Evolutionary conservation across 306 rosid genomes (phyloP), one percentile per base, ranked within the genome.

Genomic region (Fagus sylvatica): DNA sequence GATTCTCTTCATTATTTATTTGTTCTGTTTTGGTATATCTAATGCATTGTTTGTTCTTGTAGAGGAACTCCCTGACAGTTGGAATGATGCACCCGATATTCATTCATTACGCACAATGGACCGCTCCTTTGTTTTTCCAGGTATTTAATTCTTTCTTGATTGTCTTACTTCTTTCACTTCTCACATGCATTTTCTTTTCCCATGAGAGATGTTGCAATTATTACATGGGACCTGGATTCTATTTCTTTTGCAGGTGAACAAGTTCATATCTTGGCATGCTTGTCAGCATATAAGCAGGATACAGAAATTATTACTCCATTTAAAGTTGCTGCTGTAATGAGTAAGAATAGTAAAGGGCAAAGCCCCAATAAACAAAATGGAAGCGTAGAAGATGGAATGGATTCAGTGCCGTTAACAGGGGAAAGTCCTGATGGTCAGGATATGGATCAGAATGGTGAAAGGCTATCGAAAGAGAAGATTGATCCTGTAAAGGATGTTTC

Each of bases 81-180:
- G 98, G 99, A 83, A 79, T 77, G 73, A 82, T 55, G 90, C 89
- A 36, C 81, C 94, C 19, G 97, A 91, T 81, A 84, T 95, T 76
- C 87, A 87, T 59, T 91, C 98, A 28, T 75, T 95, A 73, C 72
- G 84, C 74, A 54, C 82, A 69, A 84, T 88, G 75, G 99, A 91
- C 37, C 97, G 98, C 53, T 82, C 97, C 49, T 95, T 93, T 87
- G 91, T 95, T 76, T 87, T 95, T 75, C 98, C 97, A 48, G 99
- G 99, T 95, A 89, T 77, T 75, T 87, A 32, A 74, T 78, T 53
- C 53, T 60, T 55, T 84, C 78, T 76, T 76, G 53, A 43, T 46
- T 81, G 65, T 67, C 66, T 40, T 37, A 57, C 49, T 71, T 74
- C 76, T 82, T 72, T 80, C 43, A 69, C 46, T 78, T 74, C 79